Percentiles rank a stretch among this genome's conserved stretches.
These are phyloP conservation scores for Thraustochytrium striatum DNA, from an alignment of 352 stramenopile species.

Conservation along the genomic window DNA sequence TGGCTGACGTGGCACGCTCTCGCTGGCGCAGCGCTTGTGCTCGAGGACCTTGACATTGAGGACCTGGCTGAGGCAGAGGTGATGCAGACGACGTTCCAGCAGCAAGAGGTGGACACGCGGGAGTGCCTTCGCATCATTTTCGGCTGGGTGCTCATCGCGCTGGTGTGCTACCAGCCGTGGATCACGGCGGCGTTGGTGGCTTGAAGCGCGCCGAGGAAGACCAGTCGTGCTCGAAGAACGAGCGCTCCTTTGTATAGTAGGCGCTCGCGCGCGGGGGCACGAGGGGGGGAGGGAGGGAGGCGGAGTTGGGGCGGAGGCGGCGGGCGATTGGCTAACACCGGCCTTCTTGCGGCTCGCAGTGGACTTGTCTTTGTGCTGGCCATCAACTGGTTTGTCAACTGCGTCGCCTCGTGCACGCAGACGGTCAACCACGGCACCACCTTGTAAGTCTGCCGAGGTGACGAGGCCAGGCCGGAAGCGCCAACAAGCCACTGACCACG, in stretches of 20 bases:
- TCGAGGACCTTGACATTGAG: conserved; percentile 1
- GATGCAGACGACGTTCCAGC: conserved; percentile 12
- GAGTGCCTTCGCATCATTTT: not conserved
- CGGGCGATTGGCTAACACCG: too few relatives aligned
- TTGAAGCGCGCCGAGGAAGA: not conserved
- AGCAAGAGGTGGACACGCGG: conserved; percentile 19
- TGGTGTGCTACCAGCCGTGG: conserved; percentile 36
- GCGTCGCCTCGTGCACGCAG: not conserved
- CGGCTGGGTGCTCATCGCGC: conserved; percentile 1
- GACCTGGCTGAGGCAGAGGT: not conserved
- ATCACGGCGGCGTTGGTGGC: not conserved
- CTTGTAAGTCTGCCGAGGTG: not conserved
- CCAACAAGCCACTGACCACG: too few relatives aligned
- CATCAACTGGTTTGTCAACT: conserved; percentile 34
- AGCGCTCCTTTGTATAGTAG: too few relatives aligned
- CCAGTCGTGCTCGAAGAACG: too few relatives aligned
- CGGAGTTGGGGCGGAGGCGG: too few relatives aligned
- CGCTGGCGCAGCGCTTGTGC: not conserved
- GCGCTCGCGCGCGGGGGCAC: too few relatives aligned
- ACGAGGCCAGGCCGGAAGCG: too few relatives aligned
- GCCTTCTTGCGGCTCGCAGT: too few relatives aligned
- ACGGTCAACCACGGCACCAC: not conserved
- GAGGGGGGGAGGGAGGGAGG: too few relatives aligned
- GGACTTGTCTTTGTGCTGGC: conserved; percentile 10
- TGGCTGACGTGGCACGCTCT: not conserved